Evolutionary conservation across 495 filamentous ascomycete species (phyloP).

Genomic region (Neurospora hispaniola): DNA sequence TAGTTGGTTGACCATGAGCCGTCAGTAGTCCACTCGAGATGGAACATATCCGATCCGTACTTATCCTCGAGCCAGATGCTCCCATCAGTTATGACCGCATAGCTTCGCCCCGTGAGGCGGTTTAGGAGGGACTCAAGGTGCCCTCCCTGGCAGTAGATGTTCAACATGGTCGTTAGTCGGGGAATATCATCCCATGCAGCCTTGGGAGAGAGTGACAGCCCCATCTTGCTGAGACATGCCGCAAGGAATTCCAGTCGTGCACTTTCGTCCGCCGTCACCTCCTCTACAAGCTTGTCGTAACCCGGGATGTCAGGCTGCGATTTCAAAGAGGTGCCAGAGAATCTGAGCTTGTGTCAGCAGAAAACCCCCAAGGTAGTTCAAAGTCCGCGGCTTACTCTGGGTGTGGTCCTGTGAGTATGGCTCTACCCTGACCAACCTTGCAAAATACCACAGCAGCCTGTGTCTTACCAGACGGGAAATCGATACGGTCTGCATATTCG

Average conservation of each 20-base stretch:
- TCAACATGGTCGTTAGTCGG: background rate
- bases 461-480: constrained; percentile 62
- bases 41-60: background rate
- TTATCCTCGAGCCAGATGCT: background rate
- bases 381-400: constrained; percentile 59
- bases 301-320: constrained; percentile 48
- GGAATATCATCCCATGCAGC: constrained; percentile 41
- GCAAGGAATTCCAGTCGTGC: constrained; percentile 67
- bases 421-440: constrained; percentile 73
- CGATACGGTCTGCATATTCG: constrained; percentile 63
- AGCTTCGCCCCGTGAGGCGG: background rate
- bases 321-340: constrained; percentile 69
- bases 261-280: constrained; percentile 59
- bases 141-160: background rate
- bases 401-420: constrained; percentile 79
- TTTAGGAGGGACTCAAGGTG: background rate
- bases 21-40: background rate
- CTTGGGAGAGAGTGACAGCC: constrained; percentile 74
- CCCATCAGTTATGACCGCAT: background rate
- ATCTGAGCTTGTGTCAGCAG: constrained; percentile 40
- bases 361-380: background rate
- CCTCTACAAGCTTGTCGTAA: constrained; percentile 58
- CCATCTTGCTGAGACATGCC: constrained; percentile 73
- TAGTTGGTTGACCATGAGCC: background rate
- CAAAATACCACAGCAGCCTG: constrained; percentile 78